Conservation (phyloP, 495 filamentous ascomycete genomes). For the Gamarada debralockiae region DNA sequence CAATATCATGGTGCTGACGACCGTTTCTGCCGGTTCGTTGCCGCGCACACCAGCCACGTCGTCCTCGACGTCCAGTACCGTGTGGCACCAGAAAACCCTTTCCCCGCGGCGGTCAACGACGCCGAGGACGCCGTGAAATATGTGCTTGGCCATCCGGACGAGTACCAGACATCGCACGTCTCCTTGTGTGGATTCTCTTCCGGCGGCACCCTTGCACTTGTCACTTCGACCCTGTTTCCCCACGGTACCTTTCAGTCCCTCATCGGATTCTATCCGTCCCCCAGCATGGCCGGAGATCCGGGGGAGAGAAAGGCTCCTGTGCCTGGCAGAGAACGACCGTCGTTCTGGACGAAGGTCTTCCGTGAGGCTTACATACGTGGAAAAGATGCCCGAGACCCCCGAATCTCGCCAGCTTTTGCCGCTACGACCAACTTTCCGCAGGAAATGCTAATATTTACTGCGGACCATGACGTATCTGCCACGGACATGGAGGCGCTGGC, state of each 20-base stretch:
- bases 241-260: slow-evolving; percentile 37
- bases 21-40: slow-evolving; percentile 36
- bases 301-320: slow-evolving; percentile 15
- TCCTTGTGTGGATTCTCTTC: slow-evolving; percentile 42
- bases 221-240: slow-evolving; percentile 35
- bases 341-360: slow-evolving; percentile 18
- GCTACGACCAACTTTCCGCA: slow-evolving; percentile 34
- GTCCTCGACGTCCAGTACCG: slow-evolving; percentile 42
- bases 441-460: slow-evolving; percentile 40
- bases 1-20: slow-evolving; percentile 40
- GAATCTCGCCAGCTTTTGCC: slow-evolving; percentile 42
- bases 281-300: slow-evolving; percentile 32
- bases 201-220: slow-evolving; percentile 42
- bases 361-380: slow-evolving; percentile 20
- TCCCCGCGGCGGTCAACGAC: slow-evolving; percentile 42
- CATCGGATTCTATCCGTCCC: slow-evolving; percentile 38
- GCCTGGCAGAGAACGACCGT: slow-evolving; percentile 5
- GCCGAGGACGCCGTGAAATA: slow-evolving; percentile 46
- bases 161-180: slow-evolving; percentile 30
- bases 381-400: slow-evolving; percentile 38
- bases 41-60: slow-evolving; percentile 31
- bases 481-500: slow-evolving; percentile 39
- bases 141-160: slow-evolving; percentile 30
- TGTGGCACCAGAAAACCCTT: slow-evolving; percentile 41
- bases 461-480: slow-evolving; percentile 37